These are phyloP conservation scores for Termitomyces heimii DNA, from an alignment of 768 basidiomycete species.

Conservation along the genomic window DNA sequence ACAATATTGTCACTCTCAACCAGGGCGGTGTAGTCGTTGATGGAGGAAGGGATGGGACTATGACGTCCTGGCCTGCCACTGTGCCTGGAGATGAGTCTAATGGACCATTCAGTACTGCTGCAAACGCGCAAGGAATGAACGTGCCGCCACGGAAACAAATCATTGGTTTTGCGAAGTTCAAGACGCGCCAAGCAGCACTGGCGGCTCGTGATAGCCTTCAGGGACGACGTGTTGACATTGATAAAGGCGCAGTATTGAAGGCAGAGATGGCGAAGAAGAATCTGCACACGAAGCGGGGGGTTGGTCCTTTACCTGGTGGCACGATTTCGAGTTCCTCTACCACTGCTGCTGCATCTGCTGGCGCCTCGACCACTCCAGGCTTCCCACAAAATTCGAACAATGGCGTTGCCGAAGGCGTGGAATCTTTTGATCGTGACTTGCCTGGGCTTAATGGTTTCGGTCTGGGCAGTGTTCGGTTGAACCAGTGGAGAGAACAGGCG, in stretches of 20 bases:
- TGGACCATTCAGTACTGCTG: conserved; percentile 26
- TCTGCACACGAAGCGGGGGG: conserved; percentile 88
- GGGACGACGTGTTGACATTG: conserved; percentile 85
- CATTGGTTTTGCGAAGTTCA: conserved; percentile 97
- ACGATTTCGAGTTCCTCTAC: conserved; percentile 9
- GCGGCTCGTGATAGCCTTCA: conserved; percentile 85
- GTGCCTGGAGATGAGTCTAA: conserved; percentile 22
- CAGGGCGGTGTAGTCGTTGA: conserved; percentile 84
- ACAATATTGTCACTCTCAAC: conserved; percentile 78
- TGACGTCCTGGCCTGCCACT: conserved; percentile 60
- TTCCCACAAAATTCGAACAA: conserved; percentile 14
- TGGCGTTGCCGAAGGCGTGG: conserved; percentile 21
- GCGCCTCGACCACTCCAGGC: conserved; percentile 12
- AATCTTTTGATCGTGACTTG: conserved; percentile 14
- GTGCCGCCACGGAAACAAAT: conserved; percentile 86
- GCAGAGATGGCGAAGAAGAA: conserved; percentile 99
- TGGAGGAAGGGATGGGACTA: conserved; percentile 63
- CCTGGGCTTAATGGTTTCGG: conserved; percentile 50
- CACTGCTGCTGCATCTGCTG: conserved; percentile 16
- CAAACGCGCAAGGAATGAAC: conserved; percentile 22
- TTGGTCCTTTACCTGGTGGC: conserved; percentile 53
- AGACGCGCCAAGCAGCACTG: conserved; percentile 79
- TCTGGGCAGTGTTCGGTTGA: conserved; percentile 28
- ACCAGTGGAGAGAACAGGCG: conserved; percentile 30
- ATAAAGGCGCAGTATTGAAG: conserved; percentile 89